phyloP scores from a whole-genome alignment of 306 rosid species.

The Chamaecrista fasciculata region DNA sequence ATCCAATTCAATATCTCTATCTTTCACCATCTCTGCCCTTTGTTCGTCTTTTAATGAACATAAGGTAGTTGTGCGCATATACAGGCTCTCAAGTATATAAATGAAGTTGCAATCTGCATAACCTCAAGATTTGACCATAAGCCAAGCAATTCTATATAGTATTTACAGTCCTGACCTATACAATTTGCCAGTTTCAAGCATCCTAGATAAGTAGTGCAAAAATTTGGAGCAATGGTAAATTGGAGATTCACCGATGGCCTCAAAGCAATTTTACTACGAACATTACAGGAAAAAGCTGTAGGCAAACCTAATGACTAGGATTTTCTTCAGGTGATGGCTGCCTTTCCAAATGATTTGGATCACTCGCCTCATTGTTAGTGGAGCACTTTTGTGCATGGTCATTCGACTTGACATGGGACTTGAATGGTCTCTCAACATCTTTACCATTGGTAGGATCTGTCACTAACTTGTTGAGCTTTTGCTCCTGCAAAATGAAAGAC shows the following conservation, averaged over 20 bases:
- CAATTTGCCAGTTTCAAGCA: constrained; percentile 25
- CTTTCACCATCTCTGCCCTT: neutral
- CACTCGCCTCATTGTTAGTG: constrained; percentile 41
- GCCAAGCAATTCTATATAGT: constrained; percentile 46
- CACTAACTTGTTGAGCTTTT: constrained; percentile 53
- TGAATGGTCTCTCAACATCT: constrained; percentile 68
- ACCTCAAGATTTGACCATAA: constrained; percentile 25
- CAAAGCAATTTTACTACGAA: constrained; percentile 12
- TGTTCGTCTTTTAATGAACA: neutral
- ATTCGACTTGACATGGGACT: constrained; percentile 43
- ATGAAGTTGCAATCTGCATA: constrained; percentile 1
- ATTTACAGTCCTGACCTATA: constrained; percentile 53
- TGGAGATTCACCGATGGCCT: constrained; percentile 18
- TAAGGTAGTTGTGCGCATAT: neutral
- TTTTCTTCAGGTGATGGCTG: constrained; percentile 47
- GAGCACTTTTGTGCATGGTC: constrained; percentile 52
- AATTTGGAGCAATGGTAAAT: constrained; percentile 11
- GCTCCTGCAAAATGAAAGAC: constrained; percentile 55
- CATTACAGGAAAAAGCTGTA: constrained; percentile 27
- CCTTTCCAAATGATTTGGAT: constrained; percentile 46
- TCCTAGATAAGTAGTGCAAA: constrained; percentile 25
- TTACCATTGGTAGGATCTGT: constrained; percentile 56
- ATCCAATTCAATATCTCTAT: neutral
- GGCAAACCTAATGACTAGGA: constrained; percentile 31
- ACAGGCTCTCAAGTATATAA: neutral